Evolutionary conservation across 345 rosid genomes (phyloP), one percentile per base, ranked within the genome.

Genomic region (Garcia nutans): DNA sequence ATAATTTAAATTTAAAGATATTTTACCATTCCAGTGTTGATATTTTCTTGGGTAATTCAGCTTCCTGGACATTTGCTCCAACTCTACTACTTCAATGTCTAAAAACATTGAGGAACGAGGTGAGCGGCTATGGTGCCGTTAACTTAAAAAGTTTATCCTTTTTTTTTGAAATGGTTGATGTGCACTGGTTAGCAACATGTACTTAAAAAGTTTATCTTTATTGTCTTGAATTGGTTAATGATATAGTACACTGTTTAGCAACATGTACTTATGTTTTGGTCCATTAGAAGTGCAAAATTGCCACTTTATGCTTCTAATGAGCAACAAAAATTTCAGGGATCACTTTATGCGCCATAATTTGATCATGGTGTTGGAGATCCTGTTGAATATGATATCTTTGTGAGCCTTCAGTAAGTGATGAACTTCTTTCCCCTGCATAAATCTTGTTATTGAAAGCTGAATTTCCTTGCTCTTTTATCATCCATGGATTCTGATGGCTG

Each of bases 331-430:
- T 72, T 79, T 63, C 84, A 96, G 97, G 97, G 92, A 50, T 88
- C 93, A 50, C 97, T 89, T 74, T 89, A 88, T 85, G 98, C 79
- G 31, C 97, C 99, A 60, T 91, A 97, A 45, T 93, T 96, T 72
- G 95, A 92, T 85, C 99, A 96, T 67, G 92, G 98, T 74, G 82
- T 92, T 80, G 98, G 99, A 62, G 97, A 96, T 83, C 98, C 97
- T 24, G 81, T 93, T 78, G 97, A 96, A 85, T 92, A 89, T 68
- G 95, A 92, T 82, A 92, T 96, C 73, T 88, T 92, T 82, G 84
- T 92, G 74, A 86, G 89, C 82, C 82, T 86, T 73, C 93, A 92
- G 97, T 96, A 83, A 96, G 99, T 89, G 52, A 37, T 65, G 68
- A 49, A 56, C 22, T 60, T 74, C 57, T 67, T 76, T 77, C 15